Conservation (phyloP, 495 filamentous ascomycete genomes). For the Neurospora cerealis region DNA sequence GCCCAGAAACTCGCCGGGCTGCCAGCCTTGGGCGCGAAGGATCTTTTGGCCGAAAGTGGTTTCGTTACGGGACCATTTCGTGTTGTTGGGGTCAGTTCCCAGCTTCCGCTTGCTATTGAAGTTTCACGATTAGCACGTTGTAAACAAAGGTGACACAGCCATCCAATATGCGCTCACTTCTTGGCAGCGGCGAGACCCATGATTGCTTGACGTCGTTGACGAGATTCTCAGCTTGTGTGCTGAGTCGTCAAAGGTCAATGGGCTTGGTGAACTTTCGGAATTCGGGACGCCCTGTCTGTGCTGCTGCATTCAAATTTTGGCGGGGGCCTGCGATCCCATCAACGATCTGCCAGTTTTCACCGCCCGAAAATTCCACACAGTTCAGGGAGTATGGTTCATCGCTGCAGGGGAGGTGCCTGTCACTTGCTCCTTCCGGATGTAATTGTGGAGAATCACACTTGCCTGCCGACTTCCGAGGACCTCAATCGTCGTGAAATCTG, state of each 20-base stretch:
- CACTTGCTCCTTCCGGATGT: background rate
- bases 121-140: background rate
- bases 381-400: background rate
- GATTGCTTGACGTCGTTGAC: slow-evolving; percentile 5
- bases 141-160: background rate
- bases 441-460: background rate
- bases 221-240: slow-evolving; percentile 5
- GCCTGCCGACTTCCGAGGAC: background rate
- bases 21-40: slow-evolving; percentile 81
- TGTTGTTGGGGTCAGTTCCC: slow-evolving; percentile 87
- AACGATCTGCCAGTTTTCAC: slow-evolving; percentile 13
- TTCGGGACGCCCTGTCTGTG: background rate
- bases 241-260: slow-evolving; percentile 5
- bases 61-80: slow-evolving; percentile 75
- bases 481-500: background rate
- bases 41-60: slow-evolving; percentile 77
- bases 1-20: slow-evolving; percentile 71
- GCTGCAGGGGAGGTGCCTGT: slow-evolving; percentile 5
- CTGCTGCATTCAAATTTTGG: slow-evolving; percentile 11
- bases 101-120: slow-evolving; percentile 64
- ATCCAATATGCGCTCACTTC: slow-evolving; percentile 42
- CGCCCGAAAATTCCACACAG: slow-evolving; percentile 5
- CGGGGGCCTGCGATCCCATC: slow-evolving; percentile 13
- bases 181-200: slow-evolving; percentile 71
- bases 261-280: slow-evolving; percentile 1